Conservation (phyloP, 306 rosid genomes). For the Rosa rugosa region DNA sequence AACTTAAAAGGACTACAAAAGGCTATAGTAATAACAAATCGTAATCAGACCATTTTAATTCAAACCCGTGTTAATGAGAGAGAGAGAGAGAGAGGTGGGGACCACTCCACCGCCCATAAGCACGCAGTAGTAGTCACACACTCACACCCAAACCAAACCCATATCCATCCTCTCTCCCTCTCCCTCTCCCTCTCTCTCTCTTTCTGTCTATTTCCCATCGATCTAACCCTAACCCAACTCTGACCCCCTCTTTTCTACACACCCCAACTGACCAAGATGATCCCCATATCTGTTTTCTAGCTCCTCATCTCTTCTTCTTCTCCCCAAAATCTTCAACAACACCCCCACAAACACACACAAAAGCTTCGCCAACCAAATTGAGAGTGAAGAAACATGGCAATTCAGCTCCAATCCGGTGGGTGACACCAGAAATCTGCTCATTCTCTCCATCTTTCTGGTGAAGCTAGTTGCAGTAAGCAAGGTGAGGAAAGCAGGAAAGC, state of each 20-base stretch:
- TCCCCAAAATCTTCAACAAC: conserved; percentile 32
- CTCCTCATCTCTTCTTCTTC: conserved; percentile 10
- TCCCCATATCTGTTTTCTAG: background rate
- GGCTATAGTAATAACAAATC: background rate
- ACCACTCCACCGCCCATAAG: conserved; percentile 81
- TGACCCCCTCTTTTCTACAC: conserved; percentile 1
- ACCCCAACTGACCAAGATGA: conserved; percentile 18
- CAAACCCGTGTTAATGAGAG: background rate
- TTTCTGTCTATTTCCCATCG: background rate
- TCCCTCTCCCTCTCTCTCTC: background rate
- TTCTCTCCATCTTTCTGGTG: conserved; percentile 4
- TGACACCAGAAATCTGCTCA: background rate
- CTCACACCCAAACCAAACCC: conserved; percentile 56
- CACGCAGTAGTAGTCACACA: conserved; percentile 49
- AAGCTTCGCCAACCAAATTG: background rate
- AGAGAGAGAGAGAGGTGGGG: conserved; percentile 41
- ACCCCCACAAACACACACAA: conserved; percentile 6
- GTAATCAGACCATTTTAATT: background rate
- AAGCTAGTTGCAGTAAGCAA: conserved; percentile 10
- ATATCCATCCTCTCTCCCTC: conserved; percentile 35
- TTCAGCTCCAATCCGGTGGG: conserved; percentile 2
- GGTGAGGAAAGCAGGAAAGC: background rate
- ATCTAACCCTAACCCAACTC: conserved; percentile 36
- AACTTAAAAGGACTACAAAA: background rate
- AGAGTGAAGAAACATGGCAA: background rate